Percentiles rank a stretch among this genome's conserved stretches.
These are phyloP conservation scores for Oldenlandia corymbosa DNA, from an alignment of 257 asterid genomes.

Conservation along the genomic window DNA sequence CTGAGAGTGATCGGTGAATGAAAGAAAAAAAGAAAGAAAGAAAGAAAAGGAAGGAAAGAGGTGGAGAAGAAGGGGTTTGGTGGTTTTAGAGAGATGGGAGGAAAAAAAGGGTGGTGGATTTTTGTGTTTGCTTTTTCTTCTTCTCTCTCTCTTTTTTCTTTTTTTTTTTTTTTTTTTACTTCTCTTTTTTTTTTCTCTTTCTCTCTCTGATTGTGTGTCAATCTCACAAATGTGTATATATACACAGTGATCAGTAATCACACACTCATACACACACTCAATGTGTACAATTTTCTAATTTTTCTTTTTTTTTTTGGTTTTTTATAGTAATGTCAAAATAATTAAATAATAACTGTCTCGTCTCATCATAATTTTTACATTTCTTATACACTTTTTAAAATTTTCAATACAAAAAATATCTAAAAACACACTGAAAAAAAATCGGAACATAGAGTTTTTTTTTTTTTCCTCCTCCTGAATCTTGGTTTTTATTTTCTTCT, in stretches of 20 bases:
- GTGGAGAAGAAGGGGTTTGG: constrained; percentile 31
- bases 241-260: neutral
- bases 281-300: too few relatives aligned
- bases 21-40: neutral
- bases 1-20: constrained; percentile 25
- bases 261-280: too few relatives aligned
- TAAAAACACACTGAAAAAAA: too few relatives aligned
- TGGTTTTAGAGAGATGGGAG: constrained; percentile 40
- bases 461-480: neutral
- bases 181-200: constrained; percentile 8
- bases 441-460: neutral
- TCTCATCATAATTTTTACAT: too few relatives aligned
- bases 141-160: constrained; percentile 15
- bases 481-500: neutral
- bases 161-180: neutral
- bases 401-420: too few relatives aligned
- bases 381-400: too few relatives aligned
- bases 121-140: constrained; percentile 12
- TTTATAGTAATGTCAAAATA: too few relatives aligned
- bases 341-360: too few relatives aligned
- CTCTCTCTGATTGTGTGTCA: neutral
- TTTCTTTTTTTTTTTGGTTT: too few relatives aligned
- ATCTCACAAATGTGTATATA: neutral
- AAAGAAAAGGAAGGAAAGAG: neutral
- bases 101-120: constrained; percentile 9